Evolutionary conservation across 2,329 filamentous ascomycete genomes (phyloP), one percentile per base, ranked within the genome.

Genomic region (Aspergillus versicolor): DNA sequence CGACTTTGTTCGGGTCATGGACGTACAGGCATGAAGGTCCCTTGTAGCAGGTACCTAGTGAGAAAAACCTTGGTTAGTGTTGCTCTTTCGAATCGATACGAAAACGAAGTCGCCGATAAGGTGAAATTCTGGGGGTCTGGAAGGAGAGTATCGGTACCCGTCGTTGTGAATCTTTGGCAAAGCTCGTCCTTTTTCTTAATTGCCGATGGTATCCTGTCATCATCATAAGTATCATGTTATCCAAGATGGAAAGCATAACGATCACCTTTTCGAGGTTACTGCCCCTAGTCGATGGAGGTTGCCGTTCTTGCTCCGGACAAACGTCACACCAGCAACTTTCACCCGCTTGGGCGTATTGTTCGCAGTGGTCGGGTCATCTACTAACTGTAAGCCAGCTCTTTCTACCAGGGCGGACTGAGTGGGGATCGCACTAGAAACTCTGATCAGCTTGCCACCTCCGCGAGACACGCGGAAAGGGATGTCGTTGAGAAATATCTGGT

Each of bases 1-100:
- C 90, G 68, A 96, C 90, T 77, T 91, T 96, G 71, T 85, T 81
- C 42, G 89, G 84, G 70, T 99, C 90, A 80, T 99, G 94, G 49
- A 87, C 79, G 71, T 89, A 94, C 54, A 84, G 88, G 75, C 94
- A 99, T 47, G 77, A 79, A 7, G 89, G 88, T 58, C 93, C 92
- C 74, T 91, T 91, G 55, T 86, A 81, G 74, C 94, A 99, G 63
- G 88, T 88, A 78, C 94, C 94, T 96, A 73, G 56, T 58, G 49
- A 30, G 27, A 47, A 61, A 84, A 82, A 81, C 65, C 69, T 65
- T 68, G 71, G 77, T 77, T 38, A 61, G 58, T 38, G 51, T 38
- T 12, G 40, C 46, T 51, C 30, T 17, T 21, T 30, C 13, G 22
- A 15, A 43, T 22, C 27, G 27, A 58, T 57, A 58, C 62, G 57